These are phyloP conservation scores for Xylaria sp. DNA, from an alignment of 2,329 filamentous ascomycete genomes.

Conservation along the genomic window DNA sequence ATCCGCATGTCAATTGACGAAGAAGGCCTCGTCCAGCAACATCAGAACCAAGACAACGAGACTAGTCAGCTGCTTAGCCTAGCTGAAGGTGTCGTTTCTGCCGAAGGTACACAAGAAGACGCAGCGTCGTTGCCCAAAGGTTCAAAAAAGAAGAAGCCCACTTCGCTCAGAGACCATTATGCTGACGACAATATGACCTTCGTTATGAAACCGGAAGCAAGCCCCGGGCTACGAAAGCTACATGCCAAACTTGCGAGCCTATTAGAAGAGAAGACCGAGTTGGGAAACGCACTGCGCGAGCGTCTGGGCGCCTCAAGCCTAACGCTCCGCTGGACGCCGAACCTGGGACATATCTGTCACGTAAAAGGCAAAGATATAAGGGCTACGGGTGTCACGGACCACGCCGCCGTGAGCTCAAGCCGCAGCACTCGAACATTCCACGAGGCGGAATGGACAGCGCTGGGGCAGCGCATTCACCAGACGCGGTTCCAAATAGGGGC, in stretches of 20 bases:
- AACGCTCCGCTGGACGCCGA: slow-evolving; percentile 85
- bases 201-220: slow-evolving; percentile 76
- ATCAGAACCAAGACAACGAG: slow-evolving; percentile 78
- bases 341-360: slow-evolving; percentile 89
- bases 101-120: slow-evolving; percentile 70
- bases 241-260: slow-evolving; percentile 74
- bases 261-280: slow-evolving; percentile 64
- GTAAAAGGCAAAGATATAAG: slow-evolving; percentile 81
- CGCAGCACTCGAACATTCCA: slow-evolving; percentile 89
- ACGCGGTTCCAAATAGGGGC: slow-evolving; percentile 78
- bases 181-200: slow-evolving; percentile 67
- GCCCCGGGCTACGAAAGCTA: slow-evolving; percentile 69
- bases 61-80: slow-evolving; percentile 76
- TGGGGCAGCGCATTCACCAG: slow-evolving; percentile 84
- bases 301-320: slow-evolving; percentile 72
- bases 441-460: slow-evolving; percentile 80
- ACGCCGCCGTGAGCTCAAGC: slow-evolving; percentile 73
- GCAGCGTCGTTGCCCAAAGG: slow-evolving; percentile 65
- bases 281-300: slow-evolving; percentile 71
- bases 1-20: slow-evolving; percentile 90
- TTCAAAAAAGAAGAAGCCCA: slow-evolving; percentile 55
- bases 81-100: slow-evolving; percentile 75
- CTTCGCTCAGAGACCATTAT: slow-evolving; percentile 66
- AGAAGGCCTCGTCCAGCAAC: slow-evolving; percentile 84
- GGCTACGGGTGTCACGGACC: slow-evolving; percentile 34